Percentiles rank a stretch among this genome's conserved stretches.
Evolutionary conservation across 306 rosid species (phyloP).

Genomic region (Pueraria montana): DNA sequence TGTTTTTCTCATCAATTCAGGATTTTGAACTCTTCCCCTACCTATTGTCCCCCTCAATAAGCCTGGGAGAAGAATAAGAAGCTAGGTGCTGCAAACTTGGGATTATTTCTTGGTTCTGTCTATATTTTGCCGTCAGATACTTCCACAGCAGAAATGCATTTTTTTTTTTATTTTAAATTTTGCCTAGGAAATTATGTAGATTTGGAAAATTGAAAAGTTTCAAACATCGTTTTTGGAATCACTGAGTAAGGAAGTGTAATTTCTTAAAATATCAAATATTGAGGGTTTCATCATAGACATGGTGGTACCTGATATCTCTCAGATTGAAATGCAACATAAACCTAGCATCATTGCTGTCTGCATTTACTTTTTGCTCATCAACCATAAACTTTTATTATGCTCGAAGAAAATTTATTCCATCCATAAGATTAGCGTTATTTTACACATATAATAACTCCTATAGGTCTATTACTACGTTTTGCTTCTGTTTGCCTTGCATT

Average conservation of each 20-base stretch:
- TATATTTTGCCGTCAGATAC: slow-evolving; percentile 1
- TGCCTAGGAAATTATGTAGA: slow-evolving; percentile 3
- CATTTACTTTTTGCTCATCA: background rate
- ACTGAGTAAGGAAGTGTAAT: background rate
- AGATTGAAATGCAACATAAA: slow-evolving; percentile 2
- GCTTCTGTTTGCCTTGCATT: background rate
- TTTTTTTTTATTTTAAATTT: background rate
- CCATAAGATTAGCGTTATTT: background rate
- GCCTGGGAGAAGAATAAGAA: no score
- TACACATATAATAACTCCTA: background rate
- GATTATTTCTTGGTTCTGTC: background rate
- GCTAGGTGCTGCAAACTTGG: background rate
- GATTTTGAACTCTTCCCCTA: background rate
- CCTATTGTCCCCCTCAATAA: no score
- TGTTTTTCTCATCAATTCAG: background rate
- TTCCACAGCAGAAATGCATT: background rate
- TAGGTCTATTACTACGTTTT: background rate
- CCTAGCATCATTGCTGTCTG: background rate
- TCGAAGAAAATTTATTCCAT: background rate
- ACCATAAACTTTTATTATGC: background rate
- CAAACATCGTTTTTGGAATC: background rate
- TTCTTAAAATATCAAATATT: slow-evolving; percentile 4
- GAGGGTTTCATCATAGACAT: slow-evolving; percentile 14
- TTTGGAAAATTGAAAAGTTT: background rate
- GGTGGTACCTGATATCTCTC: background rate